These are phyloP conservation scores for Aspergillus sp. DNA, from an alignment of 2,329 filamentous ascomycete species.

Conservation along the genomic window DNA sequence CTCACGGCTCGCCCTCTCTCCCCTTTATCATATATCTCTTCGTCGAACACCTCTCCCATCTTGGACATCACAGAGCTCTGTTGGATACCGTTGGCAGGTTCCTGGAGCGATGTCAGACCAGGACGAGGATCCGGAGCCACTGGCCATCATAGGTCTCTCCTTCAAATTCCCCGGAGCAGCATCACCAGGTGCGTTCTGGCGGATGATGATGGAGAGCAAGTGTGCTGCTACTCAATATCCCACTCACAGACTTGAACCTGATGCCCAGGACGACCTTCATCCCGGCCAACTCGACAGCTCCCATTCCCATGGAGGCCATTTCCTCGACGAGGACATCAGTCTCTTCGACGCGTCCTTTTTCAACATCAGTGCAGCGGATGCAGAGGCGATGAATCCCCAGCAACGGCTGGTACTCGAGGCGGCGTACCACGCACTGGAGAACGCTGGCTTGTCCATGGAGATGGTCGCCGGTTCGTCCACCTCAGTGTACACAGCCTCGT, in stretches of 20 bases:
- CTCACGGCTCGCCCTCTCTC: too few relatives aligned
- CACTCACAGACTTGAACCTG: background rate
- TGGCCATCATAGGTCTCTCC: background rate
- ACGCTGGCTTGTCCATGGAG: slow-evolving; percentile 19
- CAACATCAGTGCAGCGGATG: slow-evolving; percentile 15
- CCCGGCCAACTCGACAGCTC: slow-evolving; percentile 7
- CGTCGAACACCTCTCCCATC: too few relatives aligned
- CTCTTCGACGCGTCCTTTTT: slow-evolving; percentile 27
- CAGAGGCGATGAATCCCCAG: slow-evolving; percentile 22
- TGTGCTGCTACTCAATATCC: background rate
- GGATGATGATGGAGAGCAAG: background rate
- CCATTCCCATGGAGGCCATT: slow-evolving; percentile 9
- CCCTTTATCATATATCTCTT: too few relatives aligned
- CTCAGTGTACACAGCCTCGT: slow-evolving; percentile 23
- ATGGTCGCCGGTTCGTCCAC: slow-evolving; percentile 21
- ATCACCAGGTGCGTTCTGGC: background rate
- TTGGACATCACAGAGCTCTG: too few relatives aligned
- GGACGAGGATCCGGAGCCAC: background rate
- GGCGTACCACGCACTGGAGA: slow-evolving; percentile 19
- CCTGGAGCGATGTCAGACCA: background rate
- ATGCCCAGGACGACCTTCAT: slow-evolving; percentile 14
- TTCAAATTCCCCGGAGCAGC: background rate
- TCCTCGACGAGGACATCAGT: slow-evolving; percentile 14
- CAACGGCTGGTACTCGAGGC: slow-evolving; percentile 22
- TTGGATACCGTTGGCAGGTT: too few relatives aligned